Percentiles rank a stretch among this genome's conserved stretches.
These are phyloP conservation scores for Pugionium cornutum DNA, from an alignment of 345 rosid species.

Conservation along the genomic window DNA sequence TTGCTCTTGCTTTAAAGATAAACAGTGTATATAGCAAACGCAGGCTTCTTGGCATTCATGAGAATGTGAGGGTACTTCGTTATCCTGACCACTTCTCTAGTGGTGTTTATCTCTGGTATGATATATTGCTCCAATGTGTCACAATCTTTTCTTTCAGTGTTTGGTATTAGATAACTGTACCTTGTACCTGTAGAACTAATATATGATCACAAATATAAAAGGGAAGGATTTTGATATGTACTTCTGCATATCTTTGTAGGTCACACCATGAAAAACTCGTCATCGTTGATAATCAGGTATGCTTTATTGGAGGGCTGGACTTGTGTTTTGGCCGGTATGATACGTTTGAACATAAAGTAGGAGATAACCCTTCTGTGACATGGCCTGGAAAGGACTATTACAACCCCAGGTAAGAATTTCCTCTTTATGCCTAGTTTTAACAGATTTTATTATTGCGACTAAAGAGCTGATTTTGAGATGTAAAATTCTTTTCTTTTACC, in stretches of 20 bases:
- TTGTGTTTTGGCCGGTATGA: constrained; percentile 99
- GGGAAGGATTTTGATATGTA: constrained; percentile 24
- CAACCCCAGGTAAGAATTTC: constrained; percentile 75
- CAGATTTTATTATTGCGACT: constrained; percentile 3
- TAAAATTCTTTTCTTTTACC: constrained; percentile 7
- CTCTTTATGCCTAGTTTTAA: constrained; percentile 5
- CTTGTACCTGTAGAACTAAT: constrained; percentile 1
- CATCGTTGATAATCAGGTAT: constrained; percentile 87
- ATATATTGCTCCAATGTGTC: constrained; percentile 13
- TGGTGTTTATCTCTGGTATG: constrained; percentile 98
- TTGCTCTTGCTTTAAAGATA: constrained; percentile 95
- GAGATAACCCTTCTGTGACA: constrained; percentile 70
- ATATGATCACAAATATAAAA: constrained; percentile 1
- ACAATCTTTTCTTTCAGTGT: constrained; percentile 17
- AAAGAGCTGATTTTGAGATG: constrained; percentile 18
- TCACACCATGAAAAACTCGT: constrained; percentile 99
- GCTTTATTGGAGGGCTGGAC: constrained; percentile 95
- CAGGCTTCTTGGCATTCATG: constrained; percentile 90
- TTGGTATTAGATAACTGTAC: constrained; percentile 5
- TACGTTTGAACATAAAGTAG: constrained; percentile 78
- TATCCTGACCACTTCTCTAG: constrained; percentile 94
- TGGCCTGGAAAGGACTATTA: constrained; percentile 99
- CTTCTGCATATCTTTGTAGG: constrained; percentile 58
- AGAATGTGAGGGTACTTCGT: constrained; percentile 96
- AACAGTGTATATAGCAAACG: constrained; percentile 96